Evolutionary conservation across 1,139 yeast genomes (phyloP).

Genomic region (Williopsis jadinii): DNA sequence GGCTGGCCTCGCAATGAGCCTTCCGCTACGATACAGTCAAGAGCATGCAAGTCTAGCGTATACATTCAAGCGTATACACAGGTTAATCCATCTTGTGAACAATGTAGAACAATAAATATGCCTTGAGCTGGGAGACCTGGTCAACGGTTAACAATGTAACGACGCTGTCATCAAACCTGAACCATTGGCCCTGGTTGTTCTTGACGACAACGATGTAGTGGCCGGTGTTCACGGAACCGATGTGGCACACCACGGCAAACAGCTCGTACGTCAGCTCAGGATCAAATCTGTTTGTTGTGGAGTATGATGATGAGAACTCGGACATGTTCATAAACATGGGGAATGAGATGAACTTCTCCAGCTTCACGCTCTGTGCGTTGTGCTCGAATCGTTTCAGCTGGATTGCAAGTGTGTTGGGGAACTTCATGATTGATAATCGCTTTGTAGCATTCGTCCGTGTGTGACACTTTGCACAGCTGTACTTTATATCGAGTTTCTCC

Average conservation of each 20-base stretch:
- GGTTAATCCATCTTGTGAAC: slow-evolving; percentile 33
- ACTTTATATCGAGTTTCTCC: slow-evolving; percentile 70
- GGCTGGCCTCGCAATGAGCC: no score
- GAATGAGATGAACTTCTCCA: slow-evolving; percentile 66
- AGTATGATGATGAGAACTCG: slow-evolving; percentile 39
- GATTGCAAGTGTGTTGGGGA: slow-evolving; percentile 74
- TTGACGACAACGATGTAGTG: slow-evolving; percentile 83
- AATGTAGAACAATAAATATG: slow-evolving; percentile 75
- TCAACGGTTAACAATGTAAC: slow-evolving; percentile 61
- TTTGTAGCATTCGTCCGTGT: slow-evolving; percentile 61
- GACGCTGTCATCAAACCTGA: slow-evolving; percentile 83
- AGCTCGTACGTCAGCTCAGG: slow-evolving; percentile 56
- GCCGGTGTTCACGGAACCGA: slow-evolving; percentile 91
- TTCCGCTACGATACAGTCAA: no score
- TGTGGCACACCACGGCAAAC: slow-evolving; percentile 81
- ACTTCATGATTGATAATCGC: slow-evolving; percentile 55
- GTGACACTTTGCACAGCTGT: slow-evolving; percentile 62
- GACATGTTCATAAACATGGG: slow-evolving; percentile 69
- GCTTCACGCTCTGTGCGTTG: slow-evolving; percentile 50
- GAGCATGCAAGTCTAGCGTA: no score
- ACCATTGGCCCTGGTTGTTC: slow-evolving; percentile 70
- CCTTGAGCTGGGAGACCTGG: slow-evolving; percentile 62
- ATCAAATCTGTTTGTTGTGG: slow-evolving; percentile 17
- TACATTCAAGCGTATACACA: no score
- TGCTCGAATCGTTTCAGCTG: slow-evolving; percentile 90